Base-by-base conservation (phyloP, 2,329 filamentous ascomycete species). In the Dryadomyces quercus-mongolicae region DNA sequence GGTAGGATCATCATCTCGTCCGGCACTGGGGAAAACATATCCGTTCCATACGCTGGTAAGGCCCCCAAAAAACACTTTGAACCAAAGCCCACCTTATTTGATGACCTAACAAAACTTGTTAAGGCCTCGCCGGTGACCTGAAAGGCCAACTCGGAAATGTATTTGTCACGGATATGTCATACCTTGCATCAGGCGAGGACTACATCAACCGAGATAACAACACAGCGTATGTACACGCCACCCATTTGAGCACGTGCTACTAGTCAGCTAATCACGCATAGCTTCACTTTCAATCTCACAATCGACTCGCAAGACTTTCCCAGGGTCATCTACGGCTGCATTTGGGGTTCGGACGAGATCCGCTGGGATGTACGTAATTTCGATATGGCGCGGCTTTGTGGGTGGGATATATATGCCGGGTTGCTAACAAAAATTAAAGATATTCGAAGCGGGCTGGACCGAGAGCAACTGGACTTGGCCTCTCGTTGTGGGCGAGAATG, bases 1-100 rank as follows among this genome's bases (percentile, higher is more conserved):
- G 67, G 67, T 49, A 67, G 66, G 57, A 61, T 69, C 25, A 56
- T 66, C 20, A 59, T 69, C 51, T 61, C 61, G n/a, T 62, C 61
- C 18, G 63, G 62, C 54, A 63, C 64, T 48, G 65, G 65, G 21
- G 66, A 69, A 51, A 34, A 50, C 34, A 18, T 50, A 7, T 36
- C 49, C 18, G n/a, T 50, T 20, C 49, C 49, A 12, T 50, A 50
- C 36, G 40, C 40, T 40, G 45, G 45, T 47, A 47, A 31, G 25
- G 25, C 25, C 25, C 25, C 25, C 25, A 31, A 31, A 31, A 31
- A 31, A 31, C 25, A 31, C 25, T 31, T 31, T n/a, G 22, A 25
- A 31, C 21, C 15, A 47, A 47, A 15, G 20, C 44, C 21, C 8
- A 47, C n/a, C 15, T 20, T 47, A 1, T 5, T n/a, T 42, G 10